These are phyloP conservation scores for Yamadazyma songkhlaensis DNA, from an alignment of 1,139 yeast species.

Conservation along the genomic window DNA sequence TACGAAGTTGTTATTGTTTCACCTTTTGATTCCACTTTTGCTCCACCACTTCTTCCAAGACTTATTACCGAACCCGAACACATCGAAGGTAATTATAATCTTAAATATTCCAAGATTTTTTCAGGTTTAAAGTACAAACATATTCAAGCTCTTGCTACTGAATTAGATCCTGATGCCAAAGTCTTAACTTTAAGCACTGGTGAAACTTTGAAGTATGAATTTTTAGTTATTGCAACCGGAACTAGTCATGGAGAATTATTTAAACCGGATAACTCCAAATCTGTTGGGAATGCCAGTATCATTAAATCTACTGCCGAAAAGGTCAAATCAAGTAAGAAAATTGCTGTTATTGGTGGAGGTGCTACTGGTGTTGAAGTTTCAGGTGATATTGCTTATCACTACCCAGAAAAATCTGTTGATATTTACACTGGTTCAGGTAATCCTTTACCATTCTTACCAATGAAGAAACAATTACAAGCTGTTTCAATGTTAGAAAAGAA, in stretches of 20 bases:
- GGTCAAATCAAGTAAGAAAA: constrained; percentile 16
- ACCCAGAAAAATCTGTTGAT: constrained; percentile 17
- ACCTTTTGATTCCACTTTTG: constrained; percentile 18
- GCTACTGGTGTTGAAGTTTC: constrained; percentile 30
- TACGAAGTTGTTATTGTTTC: constrained; percentile 18
- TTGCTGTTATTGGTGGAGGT: constrained; percentile 33
- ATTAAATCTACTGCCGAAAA: constrained; percentile 9
- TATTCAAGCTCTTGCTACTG: constrained; percentile 17
- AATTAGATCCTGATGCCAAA: constrained; percentile 17
- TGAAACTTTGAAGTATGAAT: constrained; percentile 19
- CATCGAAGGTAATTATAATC: constrained; percentile 11
- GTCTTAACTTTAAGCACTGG: constrained; percentile 6
- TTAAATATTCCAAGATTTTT: constrained; percentile 13
- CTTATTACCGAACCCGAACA: constrained; percentile 20
- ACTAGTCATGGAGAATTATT: constrained; percentile 17
- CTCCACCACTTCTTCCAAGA: constrained; percentile 27
- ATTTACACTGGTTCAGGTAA: constrained; percentile 20
- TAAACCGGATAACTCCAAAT: constrained; percentile 21
- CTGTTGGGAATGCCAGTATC: constrained; percentile 8
- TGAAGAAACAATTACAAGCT: constrained; percentile 14
- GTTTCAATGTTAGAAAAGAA: constrained; percentile 15
- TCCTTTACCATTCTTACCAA: constrained; percentile 17
- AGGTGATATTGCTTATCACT: constrained; percentile 23
- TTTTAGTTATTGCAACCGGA: constrained; percentile 28
- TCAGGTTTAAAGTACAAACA: constrained; percentile 11